Evolutionary conservation across 1,284 basidiomycete genomes (phyloP), one percentile per base, ranked within the genome.

Genomic region (Calocybe gambosa): DNA sequence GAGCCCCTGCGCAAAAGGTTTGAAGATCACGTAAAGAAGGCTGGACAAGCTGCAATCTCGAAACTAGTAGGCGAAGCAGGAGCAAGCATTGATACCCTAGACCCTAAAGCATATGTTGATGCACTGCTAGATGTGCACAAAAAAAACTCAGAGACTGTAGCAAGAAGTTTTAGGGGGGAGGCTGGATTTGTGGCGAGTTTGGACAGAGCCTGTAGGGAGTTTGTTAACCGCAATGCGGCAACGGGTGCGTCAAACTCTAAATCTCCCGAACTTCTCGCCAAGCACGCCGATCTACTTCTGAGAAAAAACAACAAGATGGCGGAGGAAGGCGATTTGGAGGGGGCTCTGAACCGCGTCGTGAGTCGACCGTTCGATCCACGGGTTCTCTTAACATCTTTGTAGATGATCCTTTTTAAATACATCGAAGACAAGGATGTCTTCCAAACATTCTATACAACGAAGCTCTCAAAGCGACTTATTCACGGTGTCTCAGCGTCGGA

Each of bases 401-500:
- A 95, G 93, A 96, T 98, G 94, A 76, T 93, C 31, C 74, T 99
- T 42, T 98, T 99, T 85, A 96, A 96, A 68, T 99, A 97, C 66
- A 88, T 98, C 57, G 93, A 96, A 63, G 95, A 99, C 74, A 97
- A 97, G 75, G 96, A 99, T 60, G 93, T 99, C 9, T 99, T 99
- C 84, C 94, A 97, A 64, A 93, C 91, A 37, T 99, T 97, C 77
- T 99, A 99, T 72, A 89, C 89, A 36, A 96, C 92, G 58, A 95
- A 94, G 70, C 73, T 99, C 12, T 93, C 93, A 31, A 91, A 91
- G 62, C 93, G 96, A 56, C 80, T 99, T 21, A 93, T 99, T 55
- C 86, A 93, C 57, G 84, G 84, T 29, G 82, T 89, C 9, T 97
- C 93, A 16, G 92, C 93, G 10, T 98, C 94, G 2, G 94, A 98